These are phyloP conservation scores for Nemania abortiva DNA, from an alignment of 2,329 filamentous ascomycete species.

Conservation along the genomic window DNA sequence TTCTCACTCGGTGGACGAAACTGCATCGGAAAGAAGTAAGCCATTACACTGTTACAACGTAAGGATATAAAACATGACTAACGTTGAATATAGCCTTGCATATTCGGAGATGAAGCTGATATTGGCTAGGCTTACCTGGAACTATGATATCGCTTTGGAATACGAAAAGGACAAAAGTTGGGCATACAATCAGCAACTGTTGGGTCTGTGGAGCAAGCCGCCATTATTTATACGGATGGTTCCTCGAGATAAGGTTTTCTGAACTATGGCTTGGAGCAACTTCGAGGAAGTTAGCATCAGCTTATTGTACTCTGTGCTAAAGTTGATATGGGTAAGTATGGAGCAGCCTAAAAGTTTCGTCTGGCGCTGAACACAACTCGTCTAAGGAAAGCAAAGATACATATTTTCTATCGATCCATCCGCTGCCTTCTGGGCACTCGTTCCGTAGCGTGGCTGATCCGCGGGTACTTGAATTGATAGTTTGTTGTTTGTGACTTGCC, in stretches of 20 bases:
- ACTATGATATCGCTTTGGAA: background rate
- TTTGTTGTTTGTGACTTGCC: no score
- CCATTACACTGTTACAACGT: no score
- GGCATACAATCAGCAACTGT: background rate
- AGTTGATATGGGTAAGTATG: no score
- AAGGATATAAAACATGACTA: background rate
- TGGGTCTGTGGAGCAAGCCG: background rate
- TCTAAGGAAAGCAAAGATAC: no score
- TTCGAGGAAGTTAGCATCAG: background rate
- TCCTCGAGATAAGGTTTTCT: background rate
- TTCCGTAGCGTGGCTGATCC: no score
- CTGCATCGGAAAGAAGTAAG: slow-evolving; percentile 3
- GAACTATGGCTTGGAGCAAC: background rate
- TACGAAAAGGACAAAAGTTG: slow-evolving; percentile 7
- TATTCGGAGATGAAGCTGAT: background rate
- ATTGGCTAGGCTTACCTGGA: background rate
- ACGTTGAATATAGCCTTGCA: background rate
- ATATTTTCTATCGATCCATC: no score
- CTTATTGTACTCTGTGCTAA: no score
- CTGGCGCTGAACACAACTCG: no score
- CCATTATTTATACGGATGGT: background rate
- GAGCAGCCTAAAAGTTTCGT: no score
- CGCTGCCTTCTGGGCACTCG: no score
- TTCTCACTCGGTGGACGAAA: background rate
- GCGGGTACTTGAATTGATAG: no score